Evolutionary conservation across 139 green algal genomes (phyloP).

Genomic region (Trebouxia sp.): DNA sequence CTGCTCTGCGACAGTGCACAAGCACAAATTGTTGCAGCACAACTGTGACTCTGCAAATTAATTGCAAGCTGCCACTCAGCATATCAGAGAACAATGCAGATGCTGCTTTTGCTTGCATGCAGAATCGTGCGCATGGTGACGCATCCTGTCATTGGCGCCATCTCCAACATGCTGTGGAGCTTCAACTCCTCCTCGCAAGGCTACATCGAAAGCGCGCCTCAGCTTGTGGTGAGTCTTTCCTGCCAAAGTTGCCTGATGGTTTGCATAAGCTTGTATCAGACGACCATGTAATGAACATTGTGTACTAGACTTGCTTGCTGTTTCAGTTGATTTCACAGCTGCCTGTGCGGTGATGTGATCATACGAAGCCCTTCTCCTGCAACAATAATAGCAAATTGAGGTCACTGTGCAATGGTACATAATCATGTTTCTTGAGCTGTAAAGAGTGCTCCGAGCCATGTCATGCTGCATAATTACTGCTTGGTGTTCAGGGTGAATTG

Average conservation of each 20-base stretch:
- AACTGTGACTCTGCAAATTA: neutral
- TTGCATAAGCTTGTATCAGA: neutral
- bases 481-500: neutral
- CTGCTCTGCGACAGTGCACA: no score
- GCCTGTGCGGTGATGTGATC: neutral
- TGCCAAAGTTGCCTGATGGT: neutral
- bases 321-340: no score
- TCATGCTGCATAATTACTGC: neutral
- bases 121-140: constrained; percentile 42
- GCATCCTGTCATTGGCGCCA: constrained; percentile 39
- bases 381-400: no score
- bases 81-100: neutral
- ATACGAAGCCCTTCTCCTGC: neutral
- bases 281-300: neutral
- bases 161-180: constrained; percentile 38
- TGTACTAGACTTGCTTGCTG: no score
- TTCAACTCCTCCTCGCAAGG: constrained; percentile 40
- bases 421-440: no score
- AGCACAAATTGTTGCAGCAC: no score
- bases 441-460: no score
- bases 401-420: no score
- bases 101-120: neutral
- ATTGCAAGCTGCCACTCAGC: neutral
- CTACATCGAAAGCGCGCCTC: constrained; percentile 29
- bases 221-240: constrained; percentile 25